These are phyloP conservation scores for Somion occarium DNA, from an alignment of 1,284 basidiomycete species.

Conservation along the genomic window DNA sequence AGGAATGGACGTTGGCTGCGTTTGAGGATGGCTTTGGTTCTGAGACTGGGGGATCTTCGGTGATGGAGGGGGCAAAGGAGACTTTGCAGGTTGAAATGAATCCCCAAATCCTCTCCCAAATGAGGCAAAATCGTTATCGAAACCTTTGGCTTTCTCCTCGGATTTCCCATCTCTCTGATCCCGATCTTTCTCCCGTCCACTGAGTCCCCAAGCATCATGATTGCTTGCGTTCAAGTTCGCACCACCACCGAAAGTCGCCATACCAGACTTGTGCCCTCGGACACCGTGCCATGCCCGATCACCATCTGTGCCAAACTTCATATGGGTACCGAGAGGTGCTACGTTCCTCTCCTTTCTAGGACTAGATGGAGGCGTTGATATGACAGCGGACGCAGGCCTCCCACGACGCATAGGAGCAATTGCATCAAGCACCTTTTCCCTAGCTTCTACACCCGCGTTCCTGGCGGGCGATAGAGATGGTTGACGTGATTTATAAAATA, in stretches of 20 bases:
- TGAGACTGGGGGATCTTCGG: conserved; percentile 5
- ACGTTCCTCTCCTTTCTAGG: conserved; percentile 32
- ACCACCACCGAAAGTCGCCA: conserved; percentile 27
- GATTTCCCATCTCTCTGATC: conserved; percentile 14
- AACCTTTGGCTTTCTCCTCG: conserved; percentile 20
- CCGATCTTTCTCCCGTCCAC: conserved; percentile 20
- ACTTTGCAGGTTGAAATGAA: conserved; percentile 33
- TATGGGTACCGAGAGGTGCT: conserved; percentile 29
- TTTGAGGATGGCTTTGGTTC: conserved; percentile 8
- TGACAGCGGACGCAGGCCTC: conserved; percentile 39
- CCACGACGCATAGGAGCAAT: conserved; percentile 77
- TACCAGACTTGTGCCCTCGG: conserved; percentile 33
- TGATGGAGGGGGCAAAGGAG: conserved; percentile 10
- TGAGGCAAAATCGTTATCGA: conserved; percentile 26
- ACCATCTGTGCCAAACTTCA: conserved; percentile 40
- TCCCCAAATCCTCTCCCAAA: conserved; percentile 58
- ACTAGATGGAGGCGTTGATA: conserved; percentile 34
- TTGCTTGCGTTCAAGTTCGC: conserved; percentile 18
- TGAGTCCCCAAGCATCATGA: conserved; percentile 45
- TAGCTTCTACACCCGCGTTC: conserved; percentile 57
- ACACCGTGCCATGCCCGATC: conserved; percentile 49
- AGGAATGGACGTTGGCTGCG: conserved; percentile 18
- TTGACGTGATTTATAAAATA: conserved; percentile 33
- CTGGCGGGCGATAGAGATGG: conserved; percentile 27
- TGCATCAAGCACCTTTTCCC: conserved; percentile 70